Conservation (phyloP, 148 eudicot genomes). For the Persicaria maculosa region DNA sequence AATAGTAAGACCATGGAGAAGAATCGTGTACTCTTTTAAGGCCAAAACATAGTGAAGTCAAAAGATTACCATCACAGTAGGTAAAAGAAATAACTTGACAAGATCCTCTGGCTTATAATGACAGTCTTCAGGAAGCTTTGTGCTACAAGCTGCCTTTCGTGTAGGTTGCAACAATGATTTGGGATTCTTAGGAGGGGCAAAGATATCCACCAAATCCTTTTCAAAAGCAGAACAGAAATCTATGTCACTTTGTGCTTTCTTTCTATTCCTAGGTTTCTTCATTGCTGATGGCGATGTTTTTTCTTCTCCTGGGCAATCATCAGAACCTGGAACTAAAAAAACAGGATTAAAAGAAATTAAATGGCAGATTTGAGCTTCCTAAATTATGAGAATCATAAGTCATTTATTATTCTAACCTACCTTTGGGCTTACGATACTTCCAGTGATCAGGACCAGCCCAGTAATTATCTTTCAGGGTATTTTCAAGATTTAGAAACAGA, state of each 20-base stretch:
- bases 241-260: slow-evolving; percentile 58
- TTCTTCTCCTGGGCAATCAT: slow-evolving; percentile 33
- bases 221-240: slow-evolving; percentile 55
- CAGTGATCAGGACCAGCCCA: slow-evolving; percentile 99
- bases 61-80: slow-evolving; percentile 61
- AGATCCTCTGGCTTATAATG: slow-evolving; percentile 97
- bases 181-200: slow-evolving; percentile 81
- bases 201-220: slow-evolving; percentile 40
- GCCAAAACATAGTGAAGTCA: background rate
- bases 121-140: slow-evolving; percentile 92
- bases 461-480: slow-evolving; percentile 62
- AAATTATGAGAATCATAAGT: background rate
- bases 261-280: slow-evolving; percentile 51
- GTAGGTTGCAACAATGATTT: slow-evolving; percentile 78
- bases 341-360: background rate
- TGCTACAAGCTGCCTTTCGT: slow-evolving; percentile 55
- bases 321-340: slow-evolving; percentile 7
- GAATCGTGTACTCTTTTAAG: background rate
- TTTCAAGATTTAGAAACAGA: slow-evolving; percentile 59
- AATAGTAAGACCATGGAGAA: background rate
- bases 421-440: slow-evolving; percentile 74
- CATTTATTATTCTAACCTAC: slow-evolving; percentile 22
- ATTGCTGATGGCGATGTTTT: slow-evolving; percentile 25
- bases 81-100: slow-evolving; percentile 86
- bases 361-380: background rate